Evolutionary conservation across 345 rosid species (phyloP), one percentile per base, ranked within the genome.

Genomic region (Pelargonium nanum): DNA sequence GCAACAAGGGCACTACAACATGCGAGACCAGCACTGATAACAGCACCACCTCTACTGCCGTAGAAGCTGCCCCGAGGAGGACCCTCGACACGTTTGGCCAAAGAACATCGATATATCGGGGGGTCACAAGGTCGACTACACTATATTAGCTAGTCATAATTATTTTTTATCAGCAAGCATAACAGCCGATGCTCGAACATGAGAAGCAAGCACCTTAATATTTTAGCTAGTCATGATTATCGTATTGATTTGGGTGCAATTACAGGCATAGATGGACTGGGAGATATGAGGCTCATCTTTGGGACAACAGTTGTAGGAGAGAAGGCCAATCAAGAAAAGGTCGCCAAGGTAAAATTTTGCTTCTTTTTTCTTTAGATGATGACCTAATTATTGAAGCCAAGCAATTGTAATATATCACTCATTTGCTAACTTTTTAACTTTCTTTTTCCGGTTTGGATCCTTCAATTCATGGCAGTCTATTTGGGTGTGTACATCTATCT

Each of bases 261-360:
- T 68, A 59, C 57, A 93, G 99, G 77, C 99, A 93, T 83, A 72
- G 99, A 65, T 93, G 99, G 99, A 93, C 99, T 0, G 99, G 99
- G 69, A 72, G 99, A 73, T 93, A 93, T 61, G 99, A 93, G n/a
- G n/a, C 99, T 63, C 99, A 93, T 81, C 89, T 93, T 26, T 93
- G 99, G 99, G 99, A 93, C 63, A 93, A 90, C 73, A 93, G 99
- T 67, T 93, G 99, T 65, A 81, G 99, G 61, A 84, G 99, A 75
- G 99, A 90, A 83, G 99, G 99, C 3, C 99, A 93, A 65, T 93
- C 99, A 34, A 86, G 99, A 68, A 93, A 93, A 81, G 99, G 99
- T 73, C 77, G 99, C 67, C 99, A 93, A 82, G 99, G 99, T 89
- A 68, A 22, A 19, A 24, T 61, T 19, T 6, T 1, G 6, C 19